Percentiles rank a stretch among this genome's conserved stretches.
Evolutionary conservation across 1,284 basidiomycete genomes (phyloP).

Genomic region (Cryptococcus jaspeensis): DNA sequence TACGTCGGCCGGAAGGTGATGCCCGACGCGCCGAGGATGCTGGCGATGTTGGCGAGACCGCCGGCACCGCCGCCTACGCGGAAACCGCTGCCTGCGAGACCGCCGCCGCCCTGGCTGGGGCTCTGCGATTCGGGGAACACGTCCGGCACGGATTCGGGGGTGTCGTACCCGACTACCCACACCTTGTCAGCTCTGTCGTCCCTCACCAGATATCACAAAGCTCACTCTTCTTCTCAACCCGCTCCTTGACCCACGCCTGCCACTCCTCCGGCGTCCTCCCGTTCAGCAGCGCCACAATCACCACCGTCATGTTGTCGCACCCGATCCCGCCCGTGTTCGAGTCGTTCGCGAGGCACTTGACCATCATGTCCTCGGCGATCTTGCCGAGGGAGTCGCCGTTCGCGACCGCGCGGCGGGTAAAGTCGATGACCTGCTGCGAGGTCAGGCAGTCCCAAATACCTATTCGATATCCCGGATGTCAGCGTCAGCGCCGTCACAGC

Average conservation of each 20-base stretch:
- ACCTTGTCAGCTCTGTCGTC: conserved; percentile 38
- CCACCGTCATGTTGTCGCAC: conserved; percentile 98
- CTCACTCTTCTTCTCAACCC: conserved; percentile 71
- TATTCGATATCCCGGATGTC: conserved; percentile 49
- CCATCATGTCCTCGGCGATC: conserved; percentile 87
- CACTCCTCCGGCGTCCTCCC: conserved; percentile 88
- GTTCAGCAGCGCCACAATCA: conserved; percentile 83
- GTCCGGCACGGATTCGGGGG: conserved; percentile 53
- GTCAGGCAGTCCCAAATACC: conserved; percentile 98
- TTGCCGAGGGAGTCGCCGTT: conserved; percentile 75
- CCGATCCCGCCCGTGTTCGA: conserved; percentile 91
- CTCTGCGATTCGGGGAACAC: conserved; percentile 40
- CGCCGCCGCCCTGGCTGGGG: conserved; percentile 12
- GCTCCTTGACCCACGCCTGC: conserved; percentile 85
- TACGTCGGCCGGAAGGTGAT: conserved; percentile 43
- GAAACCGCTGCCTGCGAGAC: conserved; percentile 34
- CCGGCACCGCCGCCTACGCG: conserved; percentile 41
- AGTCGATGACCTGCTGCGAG: conserved; percentile 91
- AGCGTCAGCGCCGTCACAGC: too few species aligned
- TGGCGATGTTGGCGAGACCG: conserved; percentile 47
- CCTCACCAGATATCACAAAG: not conserved
- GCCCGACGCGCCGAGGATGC: conserved; percentile 45
- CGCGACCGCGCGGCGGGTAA: conserved; percentile 78
- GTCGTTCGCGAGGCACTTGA: conserved; percentile 91
- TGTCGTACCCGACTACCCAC: conserved; percentile 59